These are phyloP conservation scores for Erucastrum elatum DNA, from an alignment of 345 rosid genomes.

Conservation along the genomic window DNA sequence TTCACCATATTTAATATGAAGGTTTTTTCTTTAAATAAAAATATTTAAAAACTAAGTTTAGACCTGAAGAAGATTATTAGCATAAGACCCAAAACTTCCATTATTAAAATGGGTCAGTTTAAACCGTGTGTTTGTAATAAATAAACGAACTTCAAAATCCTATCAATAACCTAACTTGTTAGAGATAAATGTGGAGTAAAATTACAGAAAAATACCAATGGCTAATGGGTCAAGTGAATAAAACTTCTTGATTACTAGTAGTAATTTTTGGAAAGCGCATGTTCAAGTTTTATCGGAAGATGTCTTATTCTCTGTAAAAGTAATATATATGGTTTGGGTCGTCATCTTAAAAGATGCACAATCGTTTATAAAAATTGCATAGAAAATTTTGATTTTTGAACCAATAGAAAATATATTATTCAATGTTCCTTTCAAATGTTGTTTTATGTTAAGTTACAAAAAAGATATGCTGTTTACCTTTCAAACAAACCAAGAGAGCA, in stretches of 20 bases:
- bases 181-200: not conserved
- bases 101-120: not conserved
- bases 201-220: not conserved
- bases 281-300: not conserved
- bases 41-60: not conserved
- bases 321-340: not conserved
- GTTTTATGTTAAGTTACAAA: not conserved
- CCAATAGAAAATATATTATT: not conserved
- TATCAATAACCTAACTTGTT: not conserved
- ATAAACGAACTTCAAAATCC: not conserved
- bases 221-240: not conserved
- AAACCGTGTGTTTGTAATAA: not conserved
- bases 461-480: not conserved
- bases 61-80: not conserved
- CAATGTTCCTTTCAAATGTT: not conserved
- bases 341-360: not conserved
- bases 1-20: not conserved
- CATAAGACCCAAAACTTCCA: not conserved
- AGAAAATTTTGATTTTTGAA: not conserved
- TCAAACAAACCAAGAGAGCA: not conserved
- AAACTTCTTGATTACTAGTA: not conserved
- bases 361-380: not conserved
- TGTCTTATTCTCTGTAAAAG: not conserved
- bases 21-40: not conserved
- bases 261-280: not conserved